Conservation (phyloP, 768 basidiomycete species). For the Boletus coccyginus region DNA sequence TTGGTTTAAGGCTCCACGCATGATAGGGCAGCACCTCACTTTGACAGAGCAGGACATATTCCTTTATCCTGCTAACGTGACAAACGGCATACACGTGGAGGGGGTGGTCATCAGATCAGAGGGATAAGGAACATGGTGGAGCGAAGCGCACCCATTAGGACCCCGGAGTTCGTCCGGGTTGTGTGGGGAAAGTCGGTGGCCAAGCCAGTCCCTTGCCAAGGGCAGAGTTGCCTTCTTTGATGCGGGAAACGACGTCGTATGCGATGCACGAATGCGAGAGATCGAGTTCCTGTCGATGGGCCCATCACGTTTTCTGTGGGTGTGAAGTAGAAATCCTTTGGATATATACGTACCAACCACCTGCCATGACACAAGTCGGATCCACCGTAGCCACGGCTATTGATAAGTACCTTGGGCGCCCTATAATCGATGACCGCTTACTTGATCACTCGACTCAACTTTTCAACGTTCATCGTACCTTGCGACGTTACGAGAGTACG, state of each 20-base stretch:
- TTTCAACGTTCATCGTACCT: constrained; percentile 5
- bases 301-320: background rate
- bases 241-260: background rate
- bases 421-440: background rate
- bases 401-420: background rate
- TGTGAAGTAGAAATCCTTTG: background rate
- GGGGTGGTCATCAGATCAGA: background rate
- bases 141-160: background rate
- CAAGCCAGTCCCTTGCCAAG: background rate
- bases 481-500: constrained; percentile 2
- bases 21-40: background rate
- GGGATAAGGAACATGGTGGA: constrained; percentile 5
- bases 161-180: background rate
- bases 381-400: background rate
- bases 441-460: background rate
- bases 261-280: background rate
- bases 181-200: constrained; percentile 3
- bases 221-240: background rate
- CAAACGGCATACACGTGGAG: constrained; percentile 1
- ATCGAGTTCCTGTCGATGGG: background rate
- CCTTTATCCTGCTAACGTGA: constrained; percentile 17
- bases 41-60: background rate
- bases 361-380: background rate
- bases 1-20: background rate
- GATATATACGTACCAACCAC: background rate